phyloP scores from a whole-genome alignment of 164 flowering plant genomes.

The Euptelea pleiosperma region DNA sequence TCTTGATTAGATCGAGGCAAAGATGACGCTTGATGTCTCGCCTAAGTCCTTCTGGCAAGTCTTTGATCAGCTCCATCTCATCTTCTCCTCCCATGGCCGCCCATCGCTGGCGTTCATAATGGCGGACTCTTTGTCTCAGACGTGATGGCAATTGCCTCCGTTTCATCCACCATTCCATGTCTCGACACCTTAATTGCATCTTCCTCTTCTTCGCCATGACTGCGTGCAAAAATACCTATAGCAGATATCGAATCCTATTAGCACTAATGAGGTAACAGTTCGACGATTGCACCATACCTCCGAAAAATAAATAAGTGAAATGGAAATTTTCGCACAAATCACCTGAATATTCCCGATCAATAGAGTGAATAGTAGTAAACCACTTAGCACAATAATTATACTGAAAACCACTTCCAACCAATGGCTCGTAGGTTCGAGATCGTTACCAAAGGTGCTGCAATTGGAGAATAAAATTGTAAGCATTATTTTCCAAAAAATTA shows the following conservation, averaged over 20 bases:
- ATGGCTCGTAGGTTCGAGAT: constrained; percentile 85
- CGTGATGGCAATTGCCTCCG: constrained; percentile 76
- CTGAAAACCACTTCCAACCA: constrained; percentile 92
- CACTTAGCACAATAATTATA: constrained; percentile 66
- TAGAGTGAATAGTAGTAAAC: constrained; percentile 81
- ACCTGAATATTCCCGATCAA: constrained; percentile 97
- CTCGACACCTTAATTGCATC: constrained; percentile 78
- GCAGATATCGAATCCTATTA: not conserved
- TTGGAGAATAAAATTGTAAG: not conserved
- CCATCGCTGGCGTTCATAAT: constrained; percentile 81
- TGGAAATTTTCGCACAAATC: not conserved
- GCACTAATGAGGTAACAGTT: not conserved
- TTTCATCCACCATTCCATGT: constrained; percentile 99
- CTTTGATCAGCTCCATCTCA: constrained; percentile 83
- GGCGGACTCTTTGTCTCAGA: constrained; percentile 79
- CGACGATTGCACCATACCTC: no score
- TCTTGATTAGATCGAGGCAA: constrained; percentile 77
- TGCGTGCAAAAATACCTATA: constrained; percentile 76
- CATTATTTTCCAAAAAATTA: no score
- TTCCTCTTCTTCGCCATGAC: constrained; percentile 89
- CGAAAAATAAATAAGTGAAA: no score
- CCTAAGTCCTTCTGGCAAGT: constrained; percentile 86
- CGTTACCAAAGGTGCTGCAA: constrained; percentile 89
- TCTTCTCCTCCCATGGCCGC: constrained; percentile 84
- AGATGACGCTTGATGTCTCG: constrained; percentile 89